Evolutionary conservation across 768 basidiomycete genomes (phyloP).

Genomic region (Pleurotus djamor): DNA sequence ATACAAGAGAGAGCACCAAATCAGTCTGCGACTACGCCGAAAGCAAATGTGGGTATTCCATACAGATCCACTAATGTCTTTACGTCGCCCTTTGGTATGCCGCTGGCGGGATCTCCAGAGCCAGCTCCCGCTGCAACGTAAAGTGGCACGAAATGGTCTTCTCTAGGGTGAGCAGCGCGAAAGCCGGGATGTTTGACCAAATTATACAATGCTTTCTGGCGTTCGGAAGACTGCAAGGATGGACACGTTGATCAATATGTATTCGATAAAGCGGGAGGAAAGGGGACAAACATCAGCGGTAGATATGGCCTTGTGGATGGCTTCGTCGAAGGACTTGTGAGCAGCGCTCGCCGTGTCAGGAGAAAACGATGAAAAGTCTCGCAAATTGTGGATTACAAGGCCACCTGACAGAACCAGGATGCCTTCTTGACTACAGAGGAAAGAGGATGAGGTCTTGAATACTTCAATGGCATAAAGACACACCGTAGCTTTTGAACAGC

Average conservation of each 20-base stretch:
- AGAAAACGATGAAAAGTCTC: constrained; percentile 47
- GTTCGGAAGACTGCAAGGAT: constrained; percentile 38
- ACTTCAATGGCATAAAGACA: constrained; percentile 8
- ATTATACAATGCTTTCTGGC: constrained; percentile 53
- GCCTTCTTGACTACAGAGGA: constrained; percentile 49
- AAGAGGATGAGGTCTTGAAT: constrained; percentile 10
- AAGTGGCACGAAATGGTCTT: constrained; percentile 81
- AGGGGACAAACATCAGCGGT: constrained; percentile 42
- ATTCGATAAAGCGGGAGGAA: not conserved
- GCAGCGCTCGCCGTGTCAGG: constrained; percentile 44
- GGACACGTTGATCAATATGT: constrained; percentile 5
- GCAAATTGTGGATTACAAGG: constrained; percentile 64
- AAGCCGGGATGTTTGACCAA: constrained; percentile 62
- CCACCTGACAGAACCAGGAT: constrained; percentile 73
- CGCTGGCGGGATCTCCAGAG: not conserved
- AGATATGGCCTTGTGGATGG: constrained; percentile 54
- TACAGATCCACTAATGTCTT: constrained; percentile 50
- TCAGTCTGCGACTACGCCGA: constrained; percentile 35
- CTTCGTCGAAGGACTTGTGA: constrained; percentile 57
- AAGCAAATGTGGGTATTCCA: constrained; percentile 64
- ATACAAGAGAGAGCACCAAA: too few relatives aligned
- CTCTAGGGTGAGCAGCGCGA: constrained; percentile 67
- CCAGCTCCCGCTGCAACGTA: constrained; percentile 78
- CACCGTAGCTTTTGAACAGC: constrained; percentile 60
- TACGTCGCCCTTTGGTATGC: constrained; percentile 42